phyloP scores from a whole-genome alignment of 2,329 filamentous ascomycete species.

The Elsinoe australis region DNA sequence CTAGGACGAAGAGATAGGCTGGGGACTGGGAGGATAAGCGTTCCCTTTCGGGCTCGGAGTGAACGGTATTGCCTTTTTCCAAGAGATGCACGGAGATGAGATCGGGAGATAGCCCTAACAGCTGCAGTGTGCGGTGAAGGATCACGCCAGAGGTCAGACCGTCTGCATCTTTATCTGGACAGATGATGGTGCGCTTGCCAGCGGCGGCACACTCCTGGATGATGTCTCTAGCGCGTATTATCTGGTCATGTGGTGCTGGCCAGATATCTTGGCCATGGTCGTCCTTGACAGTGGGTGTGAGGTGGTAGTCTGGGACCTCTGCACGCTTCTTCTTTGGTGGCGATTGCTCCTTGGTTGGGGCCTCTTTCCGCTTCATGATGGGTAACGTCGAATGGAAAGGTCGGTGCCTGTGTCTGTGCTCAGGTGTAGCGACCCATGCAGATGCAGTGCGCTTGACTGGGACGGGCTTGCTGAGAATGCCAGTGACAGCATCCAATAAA shows the following conservation, averaged over 20 bases:
- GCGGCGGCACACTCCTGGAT: conserved; percentile 50
- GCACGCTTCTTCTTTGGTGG: conserved; percentile 19
- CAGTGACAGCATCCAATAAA: conserved; percentile 12
- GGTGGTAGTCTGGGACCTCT: conserved; percentile 40
- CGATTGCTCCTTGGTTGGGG: conserved; percentile 26
- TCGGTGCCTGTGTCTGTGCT: not conserved
- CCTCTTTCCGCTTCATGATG: conserved; percentile 25
- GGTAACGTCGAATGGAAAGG: not conserved
- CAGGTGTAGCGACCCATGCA: not conserved
- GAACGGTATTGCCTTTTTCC: conserved; percentile 52
- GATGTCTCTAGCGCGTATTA: conserved; percentile 49
- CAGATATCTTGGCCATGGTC: conserved; percentile 47
- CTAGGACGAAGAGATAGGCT: conserved; percentile 55
- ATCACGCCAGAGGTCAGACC: conserved; percentile 59
- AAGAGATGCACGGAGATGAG: conserved; percentile 53
- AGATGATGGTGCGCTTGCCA: conserved; percentile 49
- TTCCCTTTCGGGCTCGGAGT: conserved; percentile 46
- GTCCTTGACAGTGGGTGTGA: conserved; percentile 36
- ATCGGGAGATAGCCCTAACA: conserved; percentile 48
- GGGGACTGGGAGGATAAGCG: conserved; percentile 47
- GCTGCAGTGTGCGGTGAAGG: conserved; percentile 50
- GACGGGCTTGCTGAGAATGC: not conserved
- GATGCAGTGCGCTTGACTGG: conserved; percentile 1
- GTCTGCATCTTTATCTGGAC: conserved; percentile 64
- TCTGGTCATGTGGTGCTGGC: conserved; percentile 53